Conservation (phyloP, 192 early-diverging fungal genomes). For the Dispira parvispora region DNA sequence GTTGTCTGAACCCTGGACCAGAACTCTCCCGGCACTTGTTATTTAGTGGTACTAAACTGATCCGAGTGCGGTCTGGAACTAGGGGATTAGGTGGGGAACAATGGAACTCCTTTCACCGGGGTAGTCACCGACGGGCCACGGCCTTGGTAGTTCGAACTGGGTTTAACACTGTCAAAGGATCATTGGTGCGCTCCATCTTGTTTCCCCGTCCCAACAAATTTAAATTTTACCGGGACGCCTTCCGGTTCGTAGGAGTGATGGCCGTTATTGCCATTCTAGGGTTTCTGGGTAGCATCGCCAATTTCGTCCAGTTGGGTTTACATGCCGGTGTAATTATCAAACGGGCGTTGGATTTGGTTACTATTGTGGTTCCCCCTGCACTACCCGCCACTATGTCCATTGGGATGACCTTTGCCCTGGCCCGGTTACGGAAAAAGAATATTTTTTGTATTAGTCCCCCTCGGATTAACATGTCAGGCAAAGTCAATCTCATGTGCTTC, state of each 20-base stretch:
- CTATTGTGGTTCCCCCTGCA: conserved; percentile 92
- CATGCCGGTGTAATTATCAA: conserved; percentile 52
- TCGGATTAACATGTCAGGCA: conserved; percentile 90
- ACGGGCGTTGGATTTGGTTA: conserved; percentile 90
- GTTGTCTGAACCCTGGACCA: conserved; percentile 48
- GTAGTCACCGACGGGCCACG: conserved; percentile 21
- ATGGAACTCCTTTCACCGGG: conserved; percentile 25
- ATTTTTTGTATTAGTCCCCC: conserved; percentile 93
- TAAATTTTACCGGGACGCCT: conserved; percentile 94
- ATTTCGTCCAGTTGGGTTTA: conserved; percentile 72
- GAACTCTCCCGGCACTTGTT: conserved; percentile 74
- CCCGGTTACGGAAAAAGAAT: conserved; percentile 51
- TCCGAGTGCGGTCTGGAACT: conserved; percentile 47
- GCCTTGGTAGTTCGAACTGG: conserved; percentile 86
- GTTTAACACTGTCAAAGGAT: conserved; percentile 94
- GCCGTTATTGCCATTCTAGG: conserved; percentile 66
- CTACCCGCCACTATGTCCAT: conserved; percentile 96
- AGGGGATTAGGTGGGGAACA: conserved; percentile 21
- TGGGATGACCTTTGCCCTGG: conserved; percentile 90
- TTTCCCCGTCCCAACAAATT: conserved; percentile 95
- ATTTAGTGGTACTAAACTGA: conserved; percentile 84
- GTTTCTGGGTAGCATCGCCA: conserved; percentile 70
- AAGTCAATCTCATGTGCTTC: conserved; percentile 92
- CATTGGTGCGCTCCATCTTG: conserved; percentile 84
- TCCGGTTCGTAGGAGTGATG: conserved; percentile 88